Evolutionary conservation across 345 rosid genomes (phyloP).

Genomic region (Aquilaria yunnanensis): DNA sequence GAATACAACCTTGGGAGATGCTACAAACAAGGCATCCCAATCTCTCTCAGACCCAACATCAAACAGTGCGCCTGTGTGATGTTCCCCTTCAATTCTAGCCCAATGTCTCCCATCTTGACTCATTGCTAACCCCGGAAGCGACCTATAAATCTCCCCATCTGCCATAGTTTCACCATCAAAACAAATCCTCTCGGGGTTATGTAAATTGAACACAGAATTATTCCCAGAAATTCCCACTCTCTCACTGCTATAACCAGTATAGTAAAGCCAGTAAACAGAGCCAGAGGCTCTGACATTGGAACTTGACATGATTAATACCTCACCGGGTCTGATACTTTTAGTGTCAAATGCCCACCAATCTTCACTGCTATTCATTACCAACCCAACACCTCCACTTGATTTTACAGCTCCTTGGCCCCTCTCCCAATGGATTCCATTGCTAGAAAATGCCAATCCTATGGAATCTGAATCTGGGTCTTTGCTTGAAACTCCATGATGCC

Average conservation of each 20-base stretch:
- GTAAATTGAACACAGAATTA: constrained; percentile 18
- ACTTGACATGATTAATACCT: constrained; percentile 74
- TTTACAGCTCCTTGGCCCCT: constrained; percentile 43
- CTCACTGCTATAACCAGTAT: constrained; percentile 55
- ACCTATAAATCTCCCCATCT: constrained; percentile 24
- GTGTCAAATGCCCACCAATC: constrained; percentile 93
- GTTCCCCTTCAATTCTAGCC: constrained; percentile 92
- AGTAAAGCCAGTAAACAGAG: constrained; percentile 80
- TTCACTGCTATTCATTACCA: constrained; percentile 52
- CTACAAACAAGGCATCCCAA: constrained; percentile 74
- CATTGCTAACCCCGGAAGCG: constrained; percentile 70
- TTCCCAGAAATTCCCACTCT: constrained; percentile 27
- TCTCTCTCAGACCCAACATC: constrained; percentile 66
- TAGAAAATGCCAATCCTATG: constrained; percentile 67
- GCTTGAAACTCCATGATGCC: constrained; percentile 67
- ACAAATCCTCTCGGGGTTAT: constrained; percentile 47
- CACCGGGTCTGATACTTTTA: constrained; percentile 55
- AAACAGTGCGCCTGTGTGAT: constrained; percentile 73
- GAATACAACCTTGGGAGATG: constrained; percentile 66
- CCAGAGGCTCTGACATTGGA: constrained; percentile 45
- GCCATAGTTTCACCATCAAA: constrained; percentile 15
- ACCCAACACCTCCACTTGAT: constrained; percentile 61
- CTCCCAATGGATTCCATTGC: constrained; percentile 84
- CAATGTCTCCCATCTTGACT: constrained; percentile 88
- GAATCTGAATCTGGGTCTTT: constrained; percentile 34